phyloP scores from a whole-genome alignment of 2,329 filamentous ascomycete species.

The Fusarium mexicanum region DNA sequence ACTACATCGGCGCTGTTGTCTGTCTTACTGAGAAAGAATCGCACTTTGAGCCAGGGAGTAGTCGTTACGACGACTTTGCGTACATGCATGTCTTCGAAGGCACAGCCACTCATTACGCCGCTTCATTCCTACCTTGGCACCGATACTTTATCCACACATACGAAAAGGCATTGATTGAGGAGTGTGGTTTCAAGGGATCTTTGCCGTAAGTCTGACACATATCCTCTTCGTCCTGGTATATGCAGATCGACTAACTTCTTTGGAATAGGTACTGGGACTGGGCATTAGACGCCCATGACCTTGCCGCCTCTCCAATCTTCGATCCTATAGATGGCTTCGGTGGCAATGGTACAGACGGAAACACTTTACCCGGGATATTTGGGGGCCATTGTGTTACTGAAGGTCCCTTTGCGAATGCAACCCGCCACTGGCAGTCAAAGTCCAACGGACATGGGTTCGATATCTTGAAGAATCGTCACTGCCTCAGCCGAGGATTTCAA shows the following conservation, averaged over 20 bases:
- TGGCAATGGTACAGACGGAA: not conserved
- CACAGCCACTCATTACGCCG: not conserved
- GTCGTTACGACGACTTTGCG: not conserved
- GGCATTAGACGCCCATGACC: not conserved
- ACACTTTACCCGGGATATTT: not conserved
- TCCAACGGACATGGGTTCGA: not conserved
- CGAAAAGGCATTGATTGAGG: not conserved
- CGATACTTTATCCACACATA: not conserved
- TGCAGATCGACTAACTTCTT: not conserved
- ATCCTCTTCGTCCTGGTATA: rapidly evolving
- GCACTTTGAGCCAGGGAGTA: not conserved
- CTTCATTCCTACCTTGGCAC: not conserved
- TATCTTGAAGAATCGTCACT: not conserved
- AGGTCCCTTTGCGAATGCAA: not conserved
- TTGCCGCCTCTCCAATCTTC: not conserved
- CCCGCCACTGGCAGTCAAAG: not conserved
- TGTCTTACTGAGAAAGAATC: not conserved
- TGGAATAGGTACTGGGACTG: not conserved
- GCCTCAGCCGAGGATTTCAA: not conserved
- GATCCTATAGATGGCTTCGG: not conserved
- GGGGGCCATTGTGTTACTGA: not conserved
- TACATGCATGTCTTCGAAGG: not conserved
- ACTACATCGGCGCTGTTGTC: not conserved
- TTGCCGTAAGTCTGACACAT: not conserved
- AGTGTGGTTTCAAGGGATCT: not conserved